Base-by-base conservation (phyloP, 805 yeast species). In the Sugiyamaella chiloensis region DNA sequence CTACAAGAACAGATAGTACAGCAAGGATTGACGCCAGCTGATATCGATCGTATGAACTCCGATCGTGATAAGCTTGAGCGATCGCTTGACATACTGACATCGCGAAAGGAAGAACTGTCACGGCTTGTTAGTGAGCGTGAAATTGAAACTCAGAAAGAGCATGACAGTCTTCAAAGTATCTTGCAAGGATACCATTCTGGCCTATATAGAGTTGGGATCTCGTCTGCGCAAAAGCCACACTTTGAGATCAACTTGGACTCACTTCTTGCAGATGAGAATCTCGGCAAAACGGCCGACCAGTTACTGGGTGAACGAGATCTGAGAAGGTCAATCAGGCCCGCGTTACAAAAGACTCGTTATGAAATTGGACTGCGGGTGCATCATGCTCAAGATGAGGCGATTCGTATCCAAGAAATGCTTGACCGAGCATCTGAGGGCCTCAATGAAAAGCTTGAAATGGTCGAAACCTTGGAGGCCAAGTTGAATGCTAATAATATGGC, bases 51-150 rank as follows among this genome's bases (percentile, higher is more conserved):
- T 45, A 72, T 84, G 66, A 80, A 78, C 56, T 65, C 67, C 26
- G 87, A 83, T 58, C 71, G 87, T 47, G 87, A 82, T 42, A 73
- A 73, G 40, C 62, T 84, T 4, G 71, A 81, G 4, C 73, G 73
- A 52, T 64, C 74, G 14, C 71, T 85, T 42, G 87, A 83, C 44
- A 57, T 62, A 2, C 66, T 70, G 12, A 63, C 66, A 14, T 60
- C 59, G 39, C 72, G 75, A 48, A 64, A 76, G 44, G 79, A 76
- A 40, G 79, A 76, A 36, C 61, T 73, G 7, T 67, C 69, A 5
- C 70, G 70, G n/a, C 60, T 66, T 4, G 71, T 79, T 6, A 70
- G 72, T 27, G 73, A 74, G 14, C 78, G 75, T 51, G 80, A 80
- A 48, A 56, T 64, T 17, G 78, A 74, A 31, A 72, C 81, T 17